These are phyloP conservation scores for Rhinocladiella similis DNA, from an alignment of 2,329 filamentous ascomycete species.

Conservation along the genomic window DNA sequence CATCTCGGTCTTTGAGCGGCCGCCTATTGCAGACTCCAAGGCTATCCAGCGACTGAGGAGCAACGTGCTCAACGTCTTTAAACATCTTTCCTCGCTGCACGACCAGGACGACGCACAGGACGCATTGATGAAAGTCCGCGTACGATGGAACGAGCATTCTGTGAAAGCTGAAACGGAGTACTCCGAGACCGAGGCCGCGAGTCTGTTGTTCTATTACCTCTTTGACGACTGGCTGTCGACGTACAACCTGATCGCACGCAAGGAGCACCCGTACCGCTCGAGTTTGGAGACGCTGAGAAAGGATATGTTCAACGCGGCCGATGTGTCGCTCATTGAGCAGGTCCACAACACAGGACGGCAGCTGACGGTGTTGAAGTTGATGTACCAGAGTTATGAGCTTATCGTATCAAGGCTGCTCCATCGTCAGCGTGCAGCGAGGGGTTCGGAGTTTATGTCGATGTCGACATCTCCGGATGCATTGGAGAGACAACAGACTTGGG, in stretches of 20 bases:
- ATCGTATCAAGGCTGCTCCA: constrained; percentile 64
- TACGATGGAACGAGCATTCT: constrained; percentile 37
- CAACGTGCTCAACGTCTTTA: constrained; percentile 62
- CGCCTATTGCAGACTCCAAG: constrained; percentile 48
- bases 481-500: neutral
- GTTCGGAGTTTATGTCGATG: neutral
- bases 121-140: constrained; percentile 50
- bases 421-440: constrained; percentile 36
- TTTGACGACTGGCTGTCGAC: constrained; percentile 68
- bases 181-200: constrained; percentile 53
- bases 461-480: neutral
- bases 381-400: constrained; percentile 63
- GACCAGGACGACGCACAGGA: constrained; percentile 47
- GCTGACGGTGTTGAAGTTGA: constrained; percentile 60
- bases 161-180: constrained; percentile 3
- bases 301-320: constrained; percentile 56
- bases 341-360: constrained; percentile 63
- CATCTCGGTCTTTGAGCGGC: constrained; percentile 48
- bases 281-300: constrained; percentile 52
- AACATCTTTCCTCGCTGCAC: constrained; percentile 59
- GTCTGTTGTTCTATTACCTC: constrained; percentile 66
- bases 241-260: constrained; percentile 59
- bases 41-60: constrained; percentile 47
- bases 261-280: constrained; percentile 53
- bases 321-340: constrained; percentile 46